A percentile compares a stretch with the other conserved stretches of the same genome.
phyloP scores from a whole-genome alignment of 345 rosid genomes.

The Passiflora organensis region DNA sequence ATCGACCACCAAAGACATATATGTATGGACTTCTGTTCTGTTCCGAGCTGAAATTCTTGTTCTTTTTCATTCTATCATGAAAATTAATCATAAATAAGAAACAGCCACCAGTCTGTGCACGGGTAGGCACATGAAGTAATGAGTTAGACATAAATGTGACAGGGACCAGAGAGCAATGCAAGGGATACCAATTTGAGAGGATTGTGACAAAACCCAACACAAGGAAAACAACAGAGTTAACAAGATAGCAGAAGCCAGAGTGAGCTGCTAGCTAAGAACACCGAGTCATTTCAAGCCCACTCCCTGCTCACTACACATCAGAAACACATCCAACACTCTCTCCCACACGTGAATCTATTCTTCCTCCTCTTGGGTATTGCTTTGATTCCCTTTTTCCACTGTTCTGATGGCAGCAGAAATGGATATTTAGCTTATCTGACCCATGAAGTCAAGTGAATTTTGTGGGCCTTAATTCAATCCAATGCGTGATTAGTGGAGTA shows the following conservation, averaged over 20 bases:
- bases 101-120: no score
- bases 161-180: slow-evolving; percentile 4
- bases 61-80: no score
- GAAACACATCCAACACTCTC: not conserved
- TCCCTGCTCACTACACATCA: slow-evolving; percentile 3
- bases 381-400: not conserved
- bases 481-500: slow-evolving; percentile 13
- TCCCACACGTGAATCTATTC: not conserved
- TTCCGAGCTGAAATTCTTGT: no score
- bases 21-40: no score
- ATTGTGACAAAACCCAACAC: not conserved
- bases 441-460: no score
- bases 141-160: slow-evolving; percentile 10
- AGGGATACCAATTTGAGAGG: no score
- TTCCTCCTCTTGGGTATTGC: not conserved
- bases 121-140: not conserved
- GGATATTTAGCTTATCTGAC: no score
- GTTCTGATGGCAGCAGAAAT: not conserved
- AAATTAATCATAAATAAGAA: no score
- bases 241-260: not conserved
- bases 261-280: not conserved
- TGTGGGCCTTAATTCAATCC: no score
- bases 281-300: slow-evolving; percentile 8
- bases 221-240: not conserved
- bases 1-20: no score